phyloP scores from a whole-genome alignment of 2,329 filamentous ascomycete species.

The Paraphoma sp. region DNA sequence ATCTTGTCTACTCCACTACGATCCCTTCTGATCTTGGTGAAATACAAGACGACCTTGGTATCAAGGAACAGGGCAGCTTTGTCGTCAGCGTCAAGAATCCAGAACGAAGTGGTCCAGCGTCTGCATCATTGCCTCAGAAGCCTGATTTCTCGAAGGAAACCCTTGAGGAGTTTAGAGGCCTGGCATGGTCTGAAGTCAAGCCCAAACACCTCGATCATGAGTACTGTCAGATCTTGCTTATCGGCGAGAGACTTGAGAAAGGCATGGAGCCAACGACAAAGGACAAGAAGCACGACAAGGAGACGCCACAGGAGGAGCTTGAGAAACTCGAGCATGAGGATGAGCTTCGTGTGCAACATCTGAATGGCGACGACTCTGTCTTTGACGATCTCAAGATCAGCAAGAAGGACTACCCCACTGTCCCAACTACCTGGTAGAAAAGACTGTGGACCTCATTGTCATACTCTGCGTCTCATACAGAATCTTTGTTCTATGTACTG shows the following conservation, averaged over 20 bases:
- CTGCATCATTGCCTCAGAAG: conserved; percentile 66
- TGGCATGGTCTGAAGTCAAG: conserved; percentile 76
- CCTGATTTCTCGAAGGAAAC: conserved; percentile 76
- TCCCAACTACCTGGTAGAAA: conserved; percentile 44
- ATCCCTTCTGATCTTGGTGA: conserved; percentile 73
- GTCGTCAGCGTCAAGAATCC: conserved; percentile 84
- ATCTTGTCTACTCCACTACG: conserved; percentile 81
- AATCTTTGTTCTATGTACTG: not conserved
- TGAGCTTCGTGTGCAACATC: conserved; percentile 67
- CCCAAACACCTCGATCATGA: conserved; percentile 77
- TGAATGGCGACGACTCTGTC: conserved; percentile 55
- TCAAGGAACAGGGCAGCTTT: conserved; percentile 76
- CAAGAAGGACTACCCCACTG: conserved; percentile 64
- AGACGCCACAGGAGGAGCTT: conserved; percentile 72
- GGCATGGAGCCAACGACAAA: conserved; percentile 65
- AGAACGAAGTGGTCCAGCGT: conserved; percentile 68
- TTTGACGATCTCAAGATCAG: conserved; percentile 43
- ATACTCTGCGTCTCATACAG: not conserved
- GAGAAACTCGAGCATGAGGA: conserved; percentile 80
- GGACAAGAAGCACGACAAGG: conserved; percentile 62
- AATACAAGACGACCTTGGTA: conserved; percentile 76
- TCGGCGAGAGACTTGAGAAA: conserved; percentile 70
- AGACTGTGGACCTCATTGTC: not conserved
- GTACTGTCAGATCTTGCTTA: conserved; percentile 78
- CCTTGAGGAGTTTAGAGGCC: conserved; percentile 72